Conservation (phyloP, 768 basidiomycete species). For the Russula lepida region DNA sequence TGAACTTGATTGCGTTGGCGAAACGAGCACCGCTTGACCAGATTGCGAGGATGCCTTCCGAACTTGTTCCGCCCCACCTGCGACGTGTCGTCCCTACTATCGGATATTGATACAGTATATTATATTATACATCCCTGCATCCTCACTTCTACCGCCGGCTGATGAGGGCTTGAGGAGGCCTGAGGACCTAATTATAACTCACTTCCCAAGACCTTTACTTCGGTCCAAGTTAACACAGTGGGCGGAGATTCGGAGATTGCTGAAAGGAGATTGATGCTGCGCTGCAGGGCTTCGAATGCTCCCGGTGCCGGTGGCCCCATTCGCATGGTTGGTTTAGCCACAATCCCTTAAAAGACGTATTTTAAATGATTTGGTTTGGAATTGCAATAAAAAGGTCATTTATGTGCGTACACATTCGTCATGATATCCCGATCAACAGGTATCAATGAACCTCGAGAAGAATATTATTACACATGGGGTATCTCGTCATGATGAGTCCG, state of each 20-base stretch:
- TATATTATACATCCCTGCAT: neutral
- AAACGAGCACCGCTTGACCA: conserved; percentile 65
- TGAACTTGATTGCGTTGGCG: conserved; percentile 69
- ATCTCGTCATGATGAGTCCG: neutral
- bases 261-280: no score
- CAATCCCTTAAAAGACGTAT: neutral
- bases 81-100: conserved; percentile 19
- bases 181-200: neutral
- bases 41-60: conserved; percentile 18
- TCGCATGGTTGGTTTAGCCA: neutral
- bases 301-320: neutral
- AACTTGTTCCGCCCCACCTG: conserved; percentile 20
- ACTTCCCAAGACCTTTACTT: no score
- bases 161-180: neutral
- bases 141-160: neutral
- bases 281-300: no score
- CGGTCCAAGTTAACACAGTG: no score
- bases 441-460: neutral
- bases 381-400: neutral
- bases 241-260: no score
- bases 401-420: neutral
- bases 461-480: neutral
- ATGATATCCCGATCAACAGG: neutral
- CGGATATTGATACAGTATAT: neutral
- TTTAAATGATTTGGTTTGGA: neutral